These are phyloP conservation scores for Plasmodium reichenowi DNA, from an alignment of 169 alveolate genomes.

Conservation along the genomic window DNA sequence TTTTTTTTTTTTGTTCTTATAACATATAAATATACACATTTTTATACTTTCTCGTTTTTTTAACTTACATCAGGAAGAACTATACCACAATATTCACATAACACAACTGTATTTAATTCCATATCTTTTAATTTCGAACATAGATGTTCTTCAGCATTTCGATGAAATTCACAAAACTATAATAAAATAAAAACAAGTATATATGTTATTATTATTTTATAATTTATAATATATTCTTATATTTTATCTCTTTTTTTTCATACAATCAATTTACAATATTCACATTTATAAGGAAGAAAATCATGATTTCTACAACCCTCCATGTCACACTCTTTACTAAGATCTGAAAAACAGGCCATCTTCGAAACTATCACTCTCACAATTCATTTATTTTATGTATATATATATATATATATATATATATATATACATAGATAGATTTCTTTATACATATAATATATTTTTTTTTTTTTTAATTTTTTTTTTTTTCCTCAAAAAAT, in stretches of 20 bases:
- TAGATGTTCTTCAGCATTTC: constrained; percentile 43
- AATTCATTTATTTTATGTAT: background rate
- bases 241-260: background rate
- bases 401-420: background rate
- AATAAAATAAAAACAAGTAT: background rate
- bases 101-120: constrained; percentile 28
- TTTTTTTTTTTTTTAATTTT: background rate
- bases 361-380: background rate
- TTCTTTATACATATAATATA: too few relatives aligned
- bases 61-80: constrained; percentile 61
- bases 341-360: constrained; percentile 70
- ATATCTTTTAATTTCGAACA: constrained; percentile 23
- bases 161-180: constrained; percentile 73
- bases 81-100: constrained; percentile 48
- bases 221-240: background rate
- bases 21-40: background rate
- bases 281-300: constrained; percentile 72
- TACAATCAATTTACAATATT: constrained; percentile 61
- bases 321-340: constrained; percentile 40
- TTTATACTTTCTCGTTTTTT: background rate
- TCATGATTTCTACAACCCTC: constrained; percentile 73
- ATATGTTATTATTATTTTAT: background rate
- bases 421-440: too few relatives aligned
- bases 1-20: too few relatives aligned
- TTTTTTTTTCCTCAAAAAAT: too few relatives aligned